phyloP scores from a whole-genome alignment of 169 alveolate genomes.

The Cryptosporidium muris region DNA sequence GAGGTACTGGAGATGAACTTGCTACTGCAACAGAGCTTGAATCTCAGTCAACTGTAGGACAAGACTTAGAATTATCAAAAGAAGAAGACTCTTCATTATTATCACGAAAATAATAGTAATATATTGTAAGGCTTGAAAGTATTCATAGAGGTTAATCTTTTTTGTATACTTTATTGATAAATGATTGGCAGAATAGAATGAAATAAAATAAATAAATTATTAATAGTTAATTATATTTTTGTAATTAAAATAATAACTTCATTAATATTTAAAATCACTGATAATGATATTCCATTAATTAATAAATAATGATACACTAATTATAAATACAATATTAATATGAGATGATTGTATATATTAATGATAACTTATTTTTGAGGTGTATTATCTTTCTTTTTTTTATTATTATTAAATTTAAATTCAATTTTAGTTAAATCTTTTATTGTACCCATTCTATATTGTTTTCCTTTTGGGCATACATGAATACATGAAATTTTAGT shows the following conservation, averaged over 20 bases:
- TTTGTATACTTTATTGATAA: neutral
- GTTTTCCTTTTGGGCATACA: constrained; percentile 66
- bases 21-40: constrained; percentile 22
- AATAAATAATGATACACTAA: neutral
- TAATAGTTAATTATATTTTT: no score
- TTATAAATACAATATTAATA: neutral
- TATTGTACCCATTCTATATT: constrained; percentile 50
- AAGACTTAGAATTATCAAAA: constrained; percentile 57
- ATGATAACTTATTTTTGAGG: no score
- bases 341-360: no score
- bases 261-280: no score
- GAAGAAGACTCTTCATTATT: constrained; percentile 23
- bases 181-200: no score
- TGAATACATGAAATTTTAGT: constrained; percentile 20
- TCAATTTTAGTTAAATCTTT: constrained; percentile 31
- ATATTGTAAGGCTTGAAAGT: no score
- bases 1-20: constrained; percentile 7
- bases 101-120: no score
- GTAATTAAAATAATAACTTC: no score
- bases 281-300: no score
- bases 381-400: neutral
- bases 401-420: neutral
- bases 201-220: no score
- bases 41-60: constrained; percentile 42
- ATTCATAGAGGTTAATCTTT: neutral